Evolutionary conservation across 345 rosid genomes (phyloP), one percentile per base, ranked within the genome.

Genomic region (Carallia pectinifolia): DNA sequence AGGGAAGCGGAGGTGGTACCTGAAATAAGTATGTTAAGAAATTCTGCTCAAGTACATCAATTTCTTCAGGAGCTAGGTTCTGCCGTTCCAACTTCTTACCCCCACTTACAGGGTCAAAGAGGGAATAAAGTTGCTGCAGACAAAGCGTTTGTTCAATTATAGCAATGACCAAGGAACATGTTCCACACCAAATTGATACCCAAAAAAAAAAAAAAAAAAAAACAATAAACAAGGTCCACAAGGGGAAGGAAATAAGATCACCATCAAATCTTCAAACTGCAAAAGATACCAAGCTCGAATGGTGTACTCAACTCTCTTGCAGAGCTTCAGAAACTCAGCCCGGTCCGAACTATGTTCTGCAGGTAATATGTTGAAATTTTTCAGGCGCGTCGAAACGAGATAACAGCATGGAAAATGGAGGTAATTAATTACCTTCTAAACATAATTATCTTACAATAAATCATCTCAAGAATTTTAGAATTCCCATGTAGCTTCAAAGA

Each of bases 231-330:
- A 53, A 38, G 4, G 63, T 48, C 55, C 18, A 47, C 12, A 10
- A 69, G 39, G 30, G 7, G 31, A 12, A 53, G 53, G 55, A 54
- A 53, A 65, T 7, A 74, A 4, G 30, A 65, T 7, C 75, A 94
- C 98, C 98, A 94, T 89, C 81, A 94, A 78, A 81, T 94, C 96
- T 80, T 94, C 97, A 75, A 94, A 94, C 70, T 89, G 98, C 60
- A 94, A 85, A 76, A 85, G 85, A 80, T 89, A 94, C 98, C 98
- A 94, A 61, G 98, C 98, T 75, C 97, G 90, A 70, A 94, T 86
- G 16, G 96, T 91, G 85, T 91, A 94, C 80, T 94, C 97, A 30
- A 87, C 88, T 81, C 97, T 84, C 89, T 90, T 91, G 79, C 97
- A 89, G 66, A 94, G 85, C 88, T 88, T 94, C 34, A 89, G 76